These are phyloP conservation scores for Populus hybrid DNA, from an alignment of 441 rosid genomes.

Conservation along the genomic window DNA sequence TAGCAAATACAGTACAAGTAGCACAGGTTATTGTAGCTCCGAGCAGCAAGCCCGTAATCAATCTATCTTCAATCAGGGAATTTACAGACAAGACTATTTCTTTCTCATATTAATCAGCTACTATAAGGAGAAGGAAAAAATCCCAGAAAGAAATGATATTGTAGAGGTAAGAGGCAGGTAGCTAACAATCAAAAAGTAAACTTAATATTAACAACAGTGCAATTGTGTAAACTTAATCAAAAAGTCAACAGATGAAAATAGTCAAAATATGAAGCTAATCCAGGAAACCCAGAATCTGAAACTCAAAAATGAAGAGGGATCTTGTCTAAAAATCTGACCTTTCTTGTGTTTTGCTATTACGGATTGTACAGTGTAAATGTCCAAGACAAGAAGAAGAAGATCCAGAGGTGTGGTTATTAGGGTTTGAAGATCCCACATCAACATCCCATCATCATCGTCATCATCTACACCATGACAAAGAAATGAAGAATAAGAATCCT, in stretches of 20 bases:
- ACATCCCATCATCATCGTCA: background rate
- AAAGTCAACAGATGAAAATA: background rate
- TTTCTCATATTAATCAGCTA: background rate
- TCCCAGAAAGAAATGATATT: background rate
- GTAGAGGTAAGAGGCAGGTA: background rate
- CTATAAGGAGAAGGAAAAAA: background rate
- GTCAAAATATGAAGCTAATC: background rate
- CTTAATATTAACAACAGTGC: background rate
- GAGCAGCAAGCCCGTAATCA: background rate
- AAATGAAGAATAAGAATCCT: background rate
- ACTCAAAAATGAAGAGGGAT: background rate
- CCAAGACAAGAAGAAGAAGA: background rate
- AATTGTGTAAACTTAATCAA: background rate
- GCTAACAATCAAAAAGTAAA: background rate
- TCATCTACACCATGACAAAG: background rate
- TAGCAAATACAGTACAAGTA: background rate
- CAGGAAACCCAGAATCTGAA: background rate
- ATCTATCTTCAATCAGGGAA: background rate
- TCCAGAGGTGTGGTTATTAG: background rate
- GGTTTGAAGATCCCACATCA: background rate
- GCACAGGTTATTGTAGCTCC: background rate
- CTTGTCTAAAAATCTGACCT: background rate
- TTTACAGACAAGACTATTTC: background rate
- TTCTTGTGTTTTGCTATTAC: background rate
- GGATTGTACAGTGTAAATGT: background rate